Percentiles rank a stretch among this genome's conserved stretches.
Evolutionary conservation across 2,329 filamentous ascomycete genomes (phyloP).

Genomic region (Drechslera avenae): DNA sequence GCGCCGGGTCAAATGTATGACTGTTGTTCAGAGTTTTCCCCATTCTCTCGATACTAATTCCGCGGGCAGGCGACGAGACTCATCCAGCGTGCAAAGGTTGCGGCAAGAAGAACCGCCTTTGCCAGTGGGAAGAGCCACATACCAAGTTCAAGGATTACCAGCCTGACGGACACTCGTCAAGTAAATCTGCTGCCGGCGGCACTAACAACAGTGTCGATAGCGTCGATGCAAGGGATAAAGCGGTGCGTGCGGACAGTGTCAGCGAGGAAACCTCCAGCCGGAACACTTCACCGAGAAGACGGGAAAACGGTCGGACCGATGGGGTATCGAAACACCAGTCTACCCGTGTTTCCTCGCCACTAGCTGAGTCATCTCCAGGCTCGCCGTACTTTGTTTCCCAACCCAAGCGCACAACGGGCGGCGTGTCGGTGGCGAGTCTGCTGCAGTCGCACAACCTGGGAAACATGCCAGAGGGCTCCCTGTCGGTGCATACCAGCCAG

Average conservation of each 20-base stretch:
- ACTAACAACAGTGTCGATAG: conserved; percentile 19
- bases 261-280: conserved; percentile 19
- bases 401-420: conserved; percentile 6
- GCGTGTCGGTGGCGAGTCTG: conserved; percentile 20
- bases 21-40: background rate
- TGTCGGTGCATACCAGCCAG: no score
- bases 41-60: conserved; percentile 2
- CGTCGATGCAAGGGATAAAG: background rate
- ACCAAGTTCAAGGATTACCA: conserved; percentile 36
- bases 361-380: conserved; percentile 20
- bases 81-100: conserved; percentile 38
- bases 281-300: conserved; percentile 22
- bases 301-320: conserved; percentile 19
- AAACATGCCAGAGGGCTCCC: conserved; percentile 3
- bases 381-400: conserved; percentile 15
- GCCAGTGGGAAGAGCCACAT: conserved; percentile 38
- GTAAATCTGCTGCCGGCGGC: conserved; percentile 10
- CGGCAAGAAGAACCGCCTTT: conserved; percentile 38
- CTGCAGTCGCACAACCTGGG: conserved; percentile 10
- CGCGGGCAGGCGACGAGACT: conserved; percentile 34
- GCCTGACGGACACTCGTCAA: conserved; percentile 25
- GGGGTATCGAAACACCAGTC: conserved; percentile 9
- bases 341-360: conserved; percentile 17
- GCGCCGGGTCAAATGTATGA: conserved; percentile 41
- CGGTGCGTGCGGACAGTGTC: background rate